Evolutionary conservation across 2,329 filamentous ascomycete genomes (phyloP).

Genomic region (Aspergillus fijiensis): DNA sequence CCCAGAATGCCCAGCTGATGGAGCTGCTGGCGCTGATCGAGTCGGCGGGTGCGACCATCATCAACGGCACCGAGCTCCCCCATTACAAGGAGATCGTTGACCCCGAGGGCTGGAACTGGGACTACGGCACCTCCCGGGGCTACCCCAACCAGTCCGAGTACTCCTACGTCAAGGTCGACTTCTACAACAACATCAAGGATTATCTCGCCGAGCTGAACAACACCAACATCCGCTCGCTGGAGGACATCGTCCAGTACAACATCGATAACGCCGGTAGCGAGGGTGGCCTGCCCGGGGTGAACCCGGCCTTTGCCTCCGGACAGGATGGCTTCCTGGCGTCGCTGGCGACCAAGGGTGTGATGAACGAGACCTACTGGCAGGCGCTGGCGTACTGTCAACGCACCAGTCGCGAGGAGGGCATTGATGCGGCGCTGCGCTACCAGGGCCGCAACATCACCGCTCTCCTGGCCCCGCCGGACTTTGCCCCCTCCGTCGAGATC

Average conservation of each 20-base stretch:
- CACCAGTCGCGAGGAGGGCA: slow-evolving; percentile 62
- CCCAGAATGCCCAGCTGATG: slow-evolving; percentile 57
- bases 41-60: slow-evolving; percentile 62
- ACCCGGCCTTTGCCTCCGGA: slow-evolving; percentile 67
- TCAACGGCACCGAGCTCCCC: slow-evolving; percentile 69
- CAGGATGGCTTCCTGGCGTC: slow-evolving; percentile 70
- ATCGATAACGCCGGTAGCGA: slow-evolving; percentile 64
- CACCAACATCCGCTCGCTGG: slow-evolving; percentile 58
- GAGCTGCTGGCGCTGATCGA: slow-evolving; percentile 55
- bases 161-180: slow-evolving; percentile 66
- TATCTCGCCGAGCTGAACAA: slow-evolving; percentile 65
- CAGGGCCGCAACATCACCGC: slow-evolving; percentile 54
- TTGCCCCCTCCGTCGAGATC: slow-evolving; percentile 66
- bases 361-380: slow-evolving; percentile 65
- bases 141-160: slow-evolving; percentile 72
- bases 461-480: slow-evolving; percentile 67
- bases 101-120: slow-evolving; percentile 72
- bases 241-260: slow-evolving; percentile 66
- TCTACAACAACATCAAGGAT: slow-evolving; percentile 60
- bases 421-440: slow-evolving; percentile 63
- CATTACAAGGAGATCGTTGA: slow-evolving; percentile 62
- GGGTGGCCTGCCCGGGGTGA: slow-evolving; percentile 61
- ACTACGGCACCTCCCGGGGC: slow-evolving; percentile 62
- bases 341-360: slow-evolving; percentile 59
- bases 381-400: slow-evolving; percentile 63